phyloP scores from a whole-genome alignment of 306 rosid species.

The Vigna angularis region DNA sequence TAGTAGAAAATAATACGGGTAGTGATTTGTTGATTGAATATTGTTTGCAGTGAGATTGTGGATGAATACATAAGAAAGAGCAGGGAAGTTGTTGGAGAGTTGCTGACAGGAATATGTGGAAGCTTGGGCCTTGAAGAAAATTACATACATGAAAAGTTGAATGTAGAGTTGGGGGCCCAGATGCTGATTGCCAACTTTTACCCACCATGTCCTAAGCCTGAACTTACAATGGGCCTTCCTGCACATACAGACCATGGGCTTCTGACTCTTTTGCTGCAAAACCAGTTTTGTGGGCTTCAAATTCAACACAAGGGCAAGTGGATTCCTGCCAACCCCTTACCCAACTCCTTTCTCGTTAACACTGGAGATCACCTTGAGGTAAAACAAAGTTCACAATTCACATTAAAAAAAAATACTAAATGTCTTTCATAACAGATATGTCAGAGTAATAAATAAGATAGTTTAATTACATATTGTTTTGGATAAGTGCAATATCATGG shows the following conservation, averaged over 20 bases:
- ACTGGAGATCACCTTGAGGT: constrained; percentile 75
- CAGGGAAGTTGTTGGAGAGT: constrained; percentile 46
- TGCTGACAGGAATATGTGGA: constrained; percentile 58
- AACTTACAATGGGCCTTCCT: constrained; percentile 61
- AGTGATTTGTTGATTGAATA: not conserved
- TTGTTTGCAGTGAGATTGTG: constrained; percentile 48
- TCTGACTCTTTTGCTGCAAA: constrained; percentile 56
- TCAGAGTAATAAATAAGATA: too few relatives aligned
- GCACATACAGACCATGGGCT: constrained; percentile 69
- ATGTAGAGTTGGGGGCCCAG: constrained; percentile 41
- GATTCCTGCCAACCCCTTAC: constrained; percentile 55
- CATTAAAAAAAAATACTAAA: too few relatives aligned
- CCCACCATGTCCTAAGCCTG: constrained; percentile 69
- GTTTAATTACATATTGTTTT: too few relatives aligned
- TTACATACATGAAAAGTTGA: constrained; percentile 43
- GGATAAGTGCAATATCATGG: too few relatives aligned
- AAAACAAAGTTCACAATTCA: constrained; percentile 1
- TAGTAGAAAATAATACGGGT: too few relatives aligned
- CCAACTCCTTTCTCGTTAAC: constrained; percentile 59
- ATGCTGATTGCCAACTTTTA: constrained; percentile 54
- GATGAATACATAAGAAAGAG: constrained; percentile 44
- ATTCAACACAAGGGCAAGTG: constrained; percentile 53
- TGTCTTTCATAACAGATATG: too few relatives aligned
- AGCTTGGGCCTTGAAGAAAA: constrained; percentile 55
- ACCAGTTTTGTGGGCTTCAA: constrained; percentile 61